Percentiles rank a stretch among this genome's conserved stretches.
Conservation (phyloP, 768 basidiomycete genomes). For the Ramaria sp. region DNA sequence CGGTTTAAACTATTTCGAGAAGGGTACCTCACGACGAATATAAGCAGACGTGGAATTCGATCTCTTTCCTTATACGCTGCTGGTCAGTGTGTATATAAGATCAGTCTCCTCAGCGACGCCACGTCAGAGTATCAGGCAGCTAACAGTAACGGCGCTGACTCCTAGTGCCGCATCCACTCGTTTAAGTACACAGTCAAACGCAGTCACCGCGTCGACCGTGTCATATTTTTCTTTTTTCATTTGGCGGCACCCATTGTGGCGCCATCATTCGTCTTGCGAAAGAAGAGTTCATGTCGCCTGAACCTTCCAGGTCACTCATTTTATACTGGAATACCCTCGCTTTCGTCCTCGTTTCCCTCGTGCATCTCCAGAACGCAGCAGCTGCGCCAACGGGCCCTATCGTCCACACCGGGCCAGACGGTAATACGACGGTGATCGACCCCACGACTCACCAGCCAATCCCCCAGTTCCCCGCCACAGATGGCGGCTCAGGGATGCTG, state of each 20-base stretch:
- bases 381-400: not conserved
- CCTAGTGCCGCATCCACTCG: too few species aligned
- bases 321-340: not conserved
- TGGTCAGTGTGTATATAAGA: too few species aligned
- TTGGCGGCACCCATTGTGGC: not conserved
- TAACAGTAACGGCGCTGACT: too few species aligned
- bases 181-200: not conserved
- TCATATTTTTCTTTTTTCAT: not conserved
- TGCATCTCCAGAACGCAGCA: too few species aligned
- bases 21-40: too few species aligned
- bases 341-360: not conserved
- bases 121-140: too few species aligned
- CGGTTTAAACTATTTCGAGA: too few species aligned
- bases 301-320: not conserved
- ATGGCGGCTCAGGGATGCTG: slow-evolving; percentile 41
- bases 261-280: too few species aligned
- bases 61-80: too few species aligned
- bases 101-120: too few species aligned
- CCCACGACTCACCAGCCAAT: slow-evolving; percentile 31
- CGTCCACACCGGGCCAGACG: slow-evolving; percentile 13
- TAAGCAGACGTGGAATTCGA: too few species aligned
- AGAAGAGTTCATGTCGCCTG: not conserved
- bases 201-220: not conserved
- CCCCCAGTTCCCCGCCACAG: slow-evolving; percentile 45
- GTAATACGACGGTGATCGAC: slow-evolving; percentile 35